These are phyloP conservation scores for Arthrinium phaeospermum DNA, from an alignment of 2,329 filamentous ascomycete species.

Conservation along the genomic window DNA sequence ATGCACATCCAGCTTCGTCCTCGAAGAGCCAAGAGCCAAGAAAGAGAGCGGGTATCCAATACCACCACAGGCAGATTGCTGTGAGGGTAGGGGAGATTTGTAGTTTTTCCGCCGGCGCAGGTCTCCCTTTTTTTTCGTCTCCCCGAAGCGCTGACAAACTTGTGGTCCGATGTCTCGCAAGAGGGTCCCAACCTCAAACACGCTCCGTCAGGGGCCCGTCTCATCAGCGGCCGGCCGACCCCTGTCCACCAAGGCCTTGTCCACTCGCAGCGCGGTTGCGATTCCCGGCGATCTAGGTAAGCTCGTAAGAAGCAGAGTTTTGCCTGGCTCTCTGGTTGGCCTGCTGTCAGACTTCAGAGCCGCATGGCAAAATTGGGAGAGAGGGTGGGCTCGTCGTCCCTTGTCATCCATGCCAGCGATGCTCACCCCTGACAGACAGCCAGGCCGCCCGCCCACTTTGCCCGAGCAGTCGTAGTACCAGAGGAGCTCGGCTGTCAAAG, in stretches of 20 bases:
- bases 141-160: neutral
- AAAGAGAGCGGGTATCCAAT: conserved; percentile 1
- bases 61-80: neutral
- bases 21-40: neutral
- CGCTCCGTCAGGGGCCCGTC: conserved; percentile 35
- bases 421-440: no score
- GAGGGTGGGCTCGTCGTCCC: neutral
- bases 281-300: conserved; percentile 20
- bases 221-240: conserved; percentile 24
- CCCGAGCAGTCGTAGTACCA: no score
- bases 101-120: neutral
- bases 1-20: neutral
- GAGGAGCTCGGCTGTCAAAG: conserved; percentile 9
- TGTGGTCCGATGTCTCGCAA: neutral
- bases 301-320: conserved; percentile 19
- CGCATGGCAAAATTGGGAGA: conserved; percentile 8
- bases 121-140: neutral
- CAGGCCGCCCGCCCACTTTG: neutral
- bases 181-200: conserved; percentile 31
- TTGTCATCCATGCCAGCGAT: neutral
- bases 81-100: no score
- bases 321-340: conserved; percentile 19
- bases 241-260: neutral
- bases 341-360: conserved; percentile 27
- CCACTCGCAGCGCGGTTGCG: neutral